Base-by-base conservation (phyloP, 768 basidiomycete genomes). In the Trametes sanguinea region DNA sequence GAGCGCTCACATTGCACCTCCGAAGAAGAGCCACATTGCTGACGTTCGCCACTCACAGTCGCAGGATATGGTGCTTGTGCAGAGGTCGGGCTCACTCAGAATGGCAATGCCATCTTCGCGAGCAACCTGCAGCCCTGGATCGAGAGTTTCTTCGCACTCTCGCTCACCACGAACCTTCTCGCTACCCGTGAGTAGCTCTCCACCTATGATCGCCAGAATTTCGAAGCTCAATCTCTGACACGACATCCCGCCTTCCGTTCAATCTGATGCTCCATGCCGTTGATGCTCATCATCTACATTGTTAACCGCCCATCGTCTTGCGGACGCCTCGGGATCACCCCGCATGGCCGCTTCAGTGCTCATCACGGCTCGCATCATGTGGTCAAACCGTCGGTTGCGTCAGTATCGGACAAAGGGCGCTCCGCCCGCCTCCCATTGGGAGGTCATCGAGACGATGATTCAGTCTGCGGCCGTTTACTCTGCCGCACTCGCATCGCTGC, bases 401-500 rank as follows among this genome's bases (percentile, higher is more conserved):
- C 27, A 55, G n/a, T 55, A 60, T 33, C 46, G 37, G 27, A 40
- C 58, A 17, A 50, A 50, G 11, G 47, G 47, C 22, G 7, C 30
- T 10, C 46, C 54, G 13, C 44, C 58, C 7, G 35, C 27, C 13
- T 44, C 59, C 30, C 44, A 65, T 13, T 50, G 54, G 46, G 44
- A 48, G 14, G 63, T 57, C 27, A 42, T 57, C 58, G 63, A 64
- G 42, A 48, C 55, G 14, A 60, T 64, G 35, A 53, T 64, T 5
- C 63, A 64, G 45, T 64, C 63, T 2, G 63, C 63, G 9, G 63
- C 63, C 2, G 52, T 64, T 9, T 64, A 64, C 29, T 60, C 63
- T 13, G 50, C 59, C 11, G 58, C 58, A 17, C 50, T 57, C 17
- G 40, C 51, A n/a, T 39, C 59, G 30, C 54, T 61, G 16, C 50